These are phyloP conservation scores for Lotmaria passim DNA, from an alignment of 208 protist species.

Conservation along the genomic window DNA sequence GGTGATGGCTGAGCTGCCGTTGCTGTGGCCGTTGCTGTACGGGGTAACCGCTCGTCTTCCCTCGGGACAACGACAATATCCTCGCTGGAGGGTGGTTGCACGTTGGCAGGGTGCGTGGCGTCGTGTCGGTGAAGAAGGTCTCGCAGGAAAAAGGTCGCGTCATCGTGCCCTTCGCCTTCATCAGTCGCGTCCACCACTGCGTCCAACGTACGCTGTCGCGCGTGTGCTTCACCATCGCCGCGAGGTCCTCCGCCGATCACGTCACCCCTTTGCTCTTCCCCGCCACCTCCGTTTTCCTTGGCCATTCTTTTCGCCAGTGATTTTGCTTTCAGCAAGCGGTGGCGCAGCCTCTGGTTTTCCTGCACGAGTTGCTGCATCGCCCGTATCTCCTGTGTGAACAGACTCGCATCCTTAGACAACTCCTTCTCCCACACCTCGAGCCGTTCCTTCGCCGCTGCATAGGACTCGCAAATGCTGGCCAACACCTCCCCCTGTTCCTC, in stretches of 20 bases:
- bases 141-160: background rate
- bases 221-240: background rate
- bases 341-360: slow-evolving; percentile 54
- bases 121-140: background rate
- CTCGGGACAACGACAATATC: no score
- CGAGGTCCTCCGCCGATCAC: background rate
- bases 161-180: background rate
- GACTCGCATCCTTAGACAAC: slow-evolving; percentile 69
- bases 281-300: background rate
- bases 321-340: slow-evolving; percentile 9
- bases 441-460: slow-evolving; percentile 37
- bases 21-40: background rate
- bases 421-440: slow-evolving; percentile 68
- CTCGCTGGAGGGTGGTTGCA: background rate
- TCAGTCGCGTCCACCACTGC: background rate
- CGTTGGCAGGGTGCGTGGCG: background rate
- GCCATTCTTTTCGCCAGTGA: background rate
- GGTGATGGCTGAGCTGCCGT: background rate
- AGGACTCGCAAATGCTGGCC: slow-evolving; percentile 20
- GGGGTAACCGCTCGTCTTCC: background rate
- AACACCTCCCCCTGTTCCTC: slow-evolving; percentile 27
- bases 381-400: slow-evolving; percentile 76
- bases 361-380: slow-evolving; percentile 54
- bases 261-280: background rate
- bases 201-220: background rate